Conservation (phyloP, 2,329 filamentous ascomycete genomes). For the Escovopsis weberi region DNA sequence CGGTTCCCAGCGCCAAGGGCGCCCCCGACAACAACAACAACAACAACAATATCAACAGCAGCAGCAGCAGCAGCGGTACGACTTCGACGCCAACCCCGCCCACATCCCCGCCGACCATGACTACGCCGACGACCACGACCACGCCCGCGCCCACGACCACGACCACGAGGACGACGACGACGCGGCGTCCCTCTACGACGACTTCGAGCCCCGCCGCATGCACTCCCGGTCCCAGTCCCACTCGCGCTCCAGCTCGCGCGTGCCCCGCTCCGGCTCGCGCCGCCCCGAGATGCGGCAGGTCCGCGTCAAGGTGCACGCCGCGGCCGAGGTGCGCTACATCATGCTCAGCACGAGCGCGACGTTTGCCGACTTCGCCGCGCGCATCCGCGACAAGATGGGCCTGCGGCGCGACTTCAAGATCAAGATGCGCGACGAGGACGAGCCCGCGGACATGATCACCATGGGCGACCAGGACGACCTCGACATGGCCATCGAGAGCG, state of each 20-base stretch:
- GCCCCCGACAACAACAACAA: neutral
- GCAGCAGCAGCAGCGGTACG: too few relatives aligned
- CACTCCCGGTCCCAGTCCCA: conserved; percentile 45
- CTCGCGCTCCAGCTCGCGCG: conserved; percentile 30
- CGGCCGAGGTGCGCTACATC: conserved; percentile 81
- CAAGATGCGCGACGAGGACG: conserved; percentile 72
- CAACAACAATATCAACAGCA: too few relatives aligned
- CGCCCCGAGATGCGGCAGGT: conserved; percentile 60
- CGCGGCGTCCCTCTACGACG: conserved; percentile 55
- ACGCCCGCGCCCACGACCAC: conserved; percentile 44
- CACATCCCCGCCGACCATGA: too few relatives aligned
- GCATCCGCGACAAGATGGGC: conserved; percentile 76
- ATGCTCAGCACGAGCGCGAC: conserved; percentile 62
- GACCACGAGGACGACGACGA: conserved; percentile 68
- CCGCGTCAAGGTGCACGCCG: conserved; percentile 76
- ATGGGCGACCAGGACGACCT: conserved; percentile 94
- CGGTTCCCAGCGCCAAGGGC: conserved; percentile 16
- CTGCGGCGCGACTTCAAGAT: conserved; percentile 70
- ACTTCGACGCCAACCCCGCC: too few relatives aligned
- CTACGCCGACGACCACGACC: too few relatives aligned
- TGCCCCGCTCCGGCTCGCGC: conserved; percentile 40
- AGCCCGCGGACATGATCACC: conserved; percentile 78
- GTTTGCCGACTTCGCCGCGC: conserved; percentile 63
- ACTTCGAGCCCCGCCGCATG: conserved; percentile 60
- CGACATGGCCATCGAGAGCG: conserved; percentile 66